Conservation (phyloP, 2,329 filamentous ascomycete genomes). For the Dothideomycetes sp. region DNA sequence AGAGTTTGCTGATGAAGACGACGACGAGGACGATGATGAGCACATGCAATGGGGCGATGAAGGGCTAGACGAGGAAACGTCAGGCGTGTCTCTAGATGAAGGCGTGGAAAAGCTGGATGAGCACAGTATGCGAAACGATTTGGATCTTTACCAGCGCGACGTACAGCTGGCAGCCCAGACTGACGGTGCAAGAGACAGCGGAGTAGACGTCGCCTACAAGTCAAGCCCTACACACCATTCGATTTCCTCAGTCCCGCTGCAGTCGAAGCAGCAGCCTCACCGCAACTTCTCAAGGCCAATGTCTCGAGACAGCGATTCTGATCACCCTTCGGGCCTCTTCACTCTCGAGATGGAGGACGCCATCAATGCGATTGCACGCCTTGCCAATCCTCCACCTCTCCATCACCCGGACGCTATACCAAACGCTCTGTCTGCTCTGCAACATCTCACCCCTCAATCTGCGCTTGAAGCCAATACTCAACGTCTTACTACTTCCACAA, state of each 20-base stretch:
- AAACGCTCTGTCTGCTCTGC: slow-evolving; percentile 18
- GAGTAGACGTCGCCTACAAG: slow-evolving; percentile 32
- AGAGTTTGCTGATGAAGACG: slow-evolving; percentile 54
- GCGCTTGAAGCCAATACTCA: slow-evolving; percentile 21
- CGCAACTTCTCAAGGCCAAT: slow-evolving; percentile 19
- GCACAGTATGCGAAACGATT: neutral
- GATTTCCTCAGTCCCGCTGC: neutral
- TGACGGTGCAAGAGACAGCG: slow-evolving; percentile 33
- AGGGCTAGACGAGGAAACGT: slow-evolving; percentile 16
- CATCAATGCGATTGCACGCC: slow-evolving; percentile 21
- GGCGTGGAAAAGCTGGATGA: neutral
- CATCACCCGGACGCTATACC: slow-evolving; percentile 19
- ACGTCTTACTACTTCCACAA: slow-evolving; percentile 22
- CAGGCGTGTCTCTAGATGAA: neutral
- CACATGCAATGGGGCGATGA: neutral
- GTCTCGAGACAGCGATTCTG: slow-evolving; percentile 3
- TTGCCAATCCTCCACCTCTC: slow-evolving; percentile 17
- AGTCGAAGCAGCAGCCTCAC: slow-evolving; percentile 8
- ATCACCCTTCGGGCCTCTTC: slow-evolving; percentile 22
- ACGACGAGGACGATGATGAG: slow-evolving; percentile 10
- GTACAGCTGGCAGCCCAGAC: slow-evolving; percentile 4
- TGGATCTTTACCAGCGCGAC: neutral
- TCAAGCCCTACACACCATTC: slow-evolving; percentile 18
- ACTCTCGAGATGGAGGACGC: slow-evolving; percentile 23
- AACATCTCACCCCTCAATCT: slow-evolving; percentile 23